Evolutionary conservation across 2,329 filamentous ascomycete genomes (phyloP), one percentile per base, ranked within the genome.

Genomic region (Paecilomyces formosus): DNA sequence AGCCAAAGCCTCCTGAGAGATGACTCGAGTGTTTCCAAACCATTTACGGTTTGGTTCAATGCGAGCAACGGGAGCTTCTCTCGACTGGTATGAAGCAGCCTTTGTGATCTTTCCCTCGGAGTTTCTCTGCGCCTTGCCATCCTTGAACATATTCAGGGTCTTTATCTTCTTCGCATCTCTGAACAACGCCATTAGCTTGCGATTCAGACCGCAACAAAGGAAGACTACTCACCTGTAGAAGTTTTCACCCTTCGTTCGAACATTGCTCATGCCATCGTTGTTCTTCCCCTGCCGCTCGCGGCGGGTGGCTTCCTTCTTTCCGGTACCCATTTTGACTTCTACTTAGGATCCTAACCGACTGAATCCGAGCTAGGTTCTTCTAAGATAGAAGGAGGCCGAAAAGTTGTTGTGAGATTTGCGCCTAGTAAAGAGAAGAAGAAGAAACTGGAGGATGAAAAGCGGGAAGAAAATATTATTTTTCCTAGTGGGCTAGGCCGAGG

Each of bases 1-100:
- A 52, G 84, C 85, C 62, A 97, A 81, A 2, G 91, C 90, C 72
- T 96, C 90, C 72, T 97, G 93, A 1, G 89, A 91, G 69, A 97
- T 96, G 52, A 88, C 86, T 68, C 94, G 82, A 33, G 93, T 96
- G 75, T 97, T 97, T 68, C 88, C 90, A 78, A 99, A 99, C 94
- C 94, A 99, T 78, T 95, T 95, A 69, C 94, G 84, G 78, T 97
- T 95, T 55, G 94, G 94, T 79, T 97, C 93, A 70, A 97, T 89
- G 64, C 92, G 85, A 65, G 93, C 94, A 60, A 83, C 85, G 53
- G 93, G 92, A 22, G 87, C 78, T 35, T 96, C 92, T 70, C 86
- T 82, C 60, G 88, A 92, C 78, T 97, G 92, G 76, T 86, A 96
- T 15, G 85, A 82, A 54, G 92, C 92, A 63, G 91, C 87, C 76